Evolutionary conservation across 495 filamentous ascomycete genomes (phyloP).

Genomic region (Talaromyces liani): DNA sequence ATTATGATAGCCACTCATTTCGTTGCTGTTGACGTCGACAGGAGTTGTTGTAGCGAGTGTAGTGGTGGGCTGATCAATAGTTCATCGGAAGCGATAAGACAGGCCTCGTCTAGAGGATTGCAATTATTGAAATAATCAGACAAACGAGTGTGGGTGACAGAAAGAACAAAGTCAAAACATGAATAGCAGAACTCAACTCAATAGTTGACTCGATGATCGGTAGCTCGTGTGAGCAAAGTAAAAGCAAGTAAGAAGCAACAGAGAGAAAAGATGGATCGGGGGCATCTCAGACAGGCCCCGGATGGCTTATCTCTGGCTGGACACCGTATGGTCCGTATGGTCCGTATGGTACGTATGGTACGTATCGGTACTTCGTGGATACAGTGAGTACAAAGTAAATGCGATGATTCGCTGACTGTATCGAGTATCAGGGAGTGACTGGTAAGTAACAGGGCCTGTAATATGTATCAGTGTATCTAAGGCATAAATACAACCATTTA

Average conservation of each 20-base stretch:
- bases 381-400: neutral
- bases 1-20: constrained; percentile 2
- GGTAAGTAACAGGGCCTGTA: neutral
- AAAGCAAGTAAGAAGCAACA: neutral
- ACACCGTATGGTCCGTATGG: no score
- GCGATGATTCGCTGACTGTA: neutral
- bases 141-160: neutral
- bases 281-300: neutral
- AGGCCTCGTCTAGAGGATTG: neutral
- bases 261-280: neutral
- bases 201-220: neutral
- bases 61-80: neutral
- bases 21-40: neutral
- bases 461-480: neutral
- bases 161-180: neutral
- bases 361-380: neutral
- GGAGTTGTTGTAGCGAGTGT: neutral
- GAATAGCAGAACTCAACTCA: neutral
- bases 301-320: neutral
- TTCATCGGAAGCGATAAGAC: neutral
- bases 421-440: no score
- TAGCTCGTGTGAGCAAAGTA: neutral
- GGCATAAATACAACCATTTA: neutral
- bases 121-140: neutral
- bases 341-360: no score